Base-by-base conservation (phyloP, 2,329 filamentous ascomycete genomes). In the Pyrenochaeta sp. region DNA sequence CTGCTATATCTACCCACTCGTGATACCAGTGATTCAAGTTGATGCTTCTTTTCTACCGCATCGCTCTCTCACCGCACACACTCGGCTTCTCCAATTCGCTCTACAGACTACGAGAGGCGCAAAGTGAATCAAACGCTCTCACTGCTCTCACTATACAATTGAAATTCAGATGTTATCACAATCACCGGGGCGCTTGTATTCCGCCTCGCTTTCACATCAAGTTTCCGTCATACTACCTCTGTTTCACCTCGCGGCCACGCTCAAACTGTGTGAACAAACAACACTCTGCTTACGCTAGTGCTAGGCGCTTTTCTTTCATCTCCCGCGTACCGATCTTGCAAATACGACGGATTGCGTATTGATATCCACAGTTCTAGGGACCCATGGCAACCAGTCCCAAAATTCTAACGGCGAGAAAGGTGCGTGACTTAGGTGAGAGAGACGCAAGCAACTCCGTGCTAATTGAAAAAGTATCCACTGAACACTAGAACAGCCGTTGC, bases 371-470 rank as follows among this genome's bases (percentile, higher is more conserved):
- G 5, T 19, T 25, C 12, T 9, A 37, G 0, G 6, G 1, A 24
- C 19, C 24, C 8, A 58, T 61, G 53, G 39, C 44, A 9, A 24
- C 43, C 25, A 49, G 43, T 25, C 52, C 59, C 5, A 51, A 49
- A 6, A 54, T 55, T 0, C 56, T 58, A 13, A 56, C 50, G 19
- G 63, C 56, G n/a, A 52, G 54, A 6, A 63, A 63, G 37, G 59
- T 61, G 54, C 28, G 10, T n/a, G 24, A 13, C 0, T 19, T 2
- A 4, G 24, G 13, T 12, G 19, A 24, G 22, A 43, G 22, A 12
- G n/a, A 19, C 12, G 6, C 12, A 15, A 43, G 19, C 10, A 8
- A 43, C 7, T 12, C 2, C 8, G 8, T 27, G 9, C 13, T 43
- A 5, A 43, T n/a, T 2, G 12, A 6, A 2, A 27, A n/a, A 2